Conservation (phyloP, 2,329 filamentous ascomycete species). For the Verticillium isaacii region DNA sequence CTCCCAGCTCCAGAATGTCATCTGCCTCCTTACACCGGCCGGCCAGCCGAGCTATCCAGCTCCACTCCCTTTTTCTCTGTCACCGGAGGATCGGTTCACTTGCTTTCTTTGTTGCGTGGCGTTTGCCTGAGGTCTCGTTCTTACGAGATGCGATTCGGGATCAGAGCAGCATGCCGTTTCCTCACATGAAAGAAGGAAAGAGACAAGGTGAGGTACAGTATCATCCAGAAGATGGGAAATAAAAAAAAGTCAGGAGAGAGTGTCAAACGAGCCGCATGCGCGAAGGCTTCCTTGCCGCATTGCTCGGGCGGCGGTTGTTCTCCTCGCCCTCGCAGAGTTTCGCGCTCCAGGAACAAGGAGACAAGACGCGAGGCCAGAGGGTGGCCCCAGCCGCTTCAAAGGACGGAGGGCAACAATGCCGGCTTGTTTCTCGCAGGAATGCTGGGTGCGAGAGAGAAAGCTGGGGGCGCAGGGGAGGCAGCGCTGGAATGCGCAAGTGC, state of each 20-base stretch:
- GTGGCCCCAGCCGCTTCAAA: background rate
- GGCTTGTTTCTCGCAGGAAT: slow-evolving; percentile 16
- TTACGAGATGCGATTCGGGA: background rate
- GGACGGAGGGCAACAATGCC: slow-evolving; percentile 17
- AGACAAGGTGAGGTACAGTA: background rate
- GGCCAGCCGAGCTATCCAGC: background rate
- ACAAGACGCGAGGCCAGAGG: slow-evolving; percentile 2
- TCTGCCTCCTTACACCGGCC: background rate
- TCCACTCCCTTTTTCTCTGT: slow-evolving; percentile 1
- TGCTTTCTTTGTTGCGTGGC: slow-evolving; percentile 5
- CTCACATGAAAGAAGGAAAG: background rate
- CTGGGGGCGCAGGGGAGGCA: background rate
- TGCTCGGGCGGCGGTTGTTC: background rate
- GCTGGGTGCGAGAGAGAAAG: background rate
- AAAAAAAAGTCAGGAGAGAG: background rate
- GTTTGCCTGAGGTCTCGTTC: background rate
- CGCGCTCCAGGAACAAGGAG: background rate
- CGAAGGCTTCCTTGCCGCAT: background rate
- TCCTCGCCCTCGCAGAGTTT: slow-evolving; percentile 4
- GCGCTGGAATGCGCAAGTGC: slow-evolving; percentile 16
- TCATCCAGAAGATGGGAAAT: background rate
- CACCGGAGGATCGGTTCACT: slow-evolving; percentile 12
- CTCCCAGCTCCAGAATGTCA: background rate
- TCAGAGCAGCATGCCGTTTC: background rate
- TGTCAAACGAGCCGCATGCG: background rate